These are phyloP conservation scores for Acanthamoeba royreba DNA, from an alignment of 208 protist species.

Conservation along the genomic window DNA sequence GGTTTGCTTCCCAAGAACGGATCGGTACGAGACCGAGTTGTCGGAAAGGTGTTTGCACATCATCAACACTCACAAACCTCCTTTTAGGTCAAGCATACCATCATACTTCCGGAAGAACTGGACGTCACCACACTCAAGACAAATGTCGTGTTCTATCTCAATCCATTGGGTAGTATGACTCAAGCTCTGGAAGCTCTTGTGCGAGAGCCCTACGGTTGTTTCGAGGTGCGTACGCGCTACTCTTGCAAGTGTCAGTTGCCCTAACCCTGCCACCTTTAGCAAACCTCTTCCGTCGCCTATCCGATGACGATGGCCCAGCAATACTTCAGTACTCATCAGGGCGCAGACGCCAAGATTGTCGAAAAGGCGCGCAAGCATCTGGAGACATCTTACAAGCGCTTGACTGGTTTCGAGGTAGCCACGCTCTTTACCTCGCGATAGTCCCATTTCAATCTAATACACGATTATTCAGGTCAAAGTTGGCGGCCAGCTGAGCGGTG, in stretches of 20 bases:
- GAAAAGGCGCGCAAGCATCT: neutral
- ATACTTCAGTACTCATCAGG: slow-evolving; percentile 24
- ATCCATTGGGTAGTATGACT: neutral
- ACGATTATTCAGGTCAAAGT: neutral
- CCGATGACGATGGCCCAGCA: slow-evolving; percentile 38
- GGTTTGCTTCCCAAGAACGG: neutral
- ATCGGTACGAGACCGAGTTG: too few relatives aligned
- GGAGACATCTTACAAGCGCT: neutral
- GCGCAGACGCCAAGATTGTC: neutral
- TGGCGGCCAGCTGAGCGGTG: neutral
- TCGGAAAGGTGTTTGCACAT: too few relatives aligned
- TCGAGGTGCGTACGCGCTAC: neutral
- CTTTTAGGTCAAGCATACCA: neutral
- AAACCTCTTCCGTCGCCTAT: slow-evolving; percentile 30
- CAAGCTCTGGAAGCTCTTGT: slow-evolving; percentile 10
- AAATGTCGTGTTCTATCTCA: slow-evolving; percentile 10
- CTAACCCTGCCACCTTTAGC: neutral
- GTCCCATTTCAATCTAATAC: too few relatives aligned
- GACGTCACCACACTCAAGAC: neutral
- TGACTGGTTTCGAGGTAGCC: neutral
- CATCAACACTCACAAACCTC: too few relatives aligned
- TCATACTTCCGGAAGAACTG: neutral
- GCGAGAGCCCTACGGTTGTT: slow-evolving; percentile 34
- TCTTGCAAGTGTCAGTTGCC: neutral
- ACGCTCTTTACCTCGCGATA: too few relatives aligned